These are phyloP conservation scores for Microstegium vimineum DNA, from an alignment of 176 grass and related monocot genomes.

Conservation along the genomic window DNA sequence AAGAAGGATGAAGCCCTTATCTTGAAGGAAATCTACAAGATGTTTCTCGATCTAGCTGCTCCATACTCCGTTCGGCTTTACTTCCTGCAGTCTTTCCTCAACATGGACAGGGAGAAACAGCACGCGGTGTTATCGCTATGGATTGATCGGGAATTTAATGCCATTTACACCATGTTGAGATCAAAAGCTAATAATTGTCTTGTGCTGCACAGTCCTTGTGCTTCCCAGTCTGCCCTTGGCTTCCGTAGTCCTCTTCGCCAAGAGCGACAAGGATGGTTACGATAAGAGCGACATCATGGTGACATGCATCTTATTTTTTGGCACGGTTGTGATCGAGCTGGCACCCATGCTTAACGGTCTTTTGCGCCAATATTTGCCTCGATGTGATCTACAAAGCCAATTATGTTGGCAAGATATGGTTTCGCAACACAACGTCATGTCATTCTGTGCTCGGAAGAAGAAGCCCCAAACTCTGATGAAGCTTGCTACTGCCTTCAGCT, in stretches of 20 bases:
- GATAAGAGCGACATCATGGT: not conserved
- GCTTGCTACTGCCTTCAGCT: not conserved
- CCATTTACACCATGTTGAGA: not conserved
- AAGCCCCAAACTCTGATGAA: not conserved
- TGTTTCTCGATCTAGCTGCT: not conserved
- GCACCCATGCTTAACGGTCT: too few relatives aligned
- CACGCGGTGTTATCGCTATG: accelerated
- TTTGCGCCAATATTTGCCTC: too few relatives aligned
- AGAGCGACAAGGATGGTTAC: not conserved
- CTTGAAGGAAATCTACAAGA: not conserved
- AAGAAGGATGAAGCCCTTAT: too few relatives aligned
- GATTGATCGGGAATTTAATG: too few relatives aligned
- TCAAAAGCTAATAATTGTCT: not conserved
- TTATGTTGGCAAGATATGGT: not conserved
- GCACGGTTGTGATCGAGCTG: not conserved
- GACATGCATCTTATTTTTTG: not conserved
- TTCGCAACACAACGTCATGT: not conserved
- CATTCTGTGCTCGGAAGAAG: not conserved
- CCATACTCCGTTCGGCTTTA: not conserved
- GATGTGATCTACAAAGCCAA: too few relatives aligned
- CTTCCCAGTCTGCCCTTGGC: not conserved
- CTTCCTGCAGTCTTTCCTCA: not conserved
- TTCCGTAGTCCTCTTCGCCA: not conserved
- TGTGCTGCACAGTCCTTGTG: not conserved
- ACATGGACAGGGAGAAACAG: not conserved